Conservation (phyloP, 164 flowering plant genomes). For the Euptelea pleiosperma region DNA sequence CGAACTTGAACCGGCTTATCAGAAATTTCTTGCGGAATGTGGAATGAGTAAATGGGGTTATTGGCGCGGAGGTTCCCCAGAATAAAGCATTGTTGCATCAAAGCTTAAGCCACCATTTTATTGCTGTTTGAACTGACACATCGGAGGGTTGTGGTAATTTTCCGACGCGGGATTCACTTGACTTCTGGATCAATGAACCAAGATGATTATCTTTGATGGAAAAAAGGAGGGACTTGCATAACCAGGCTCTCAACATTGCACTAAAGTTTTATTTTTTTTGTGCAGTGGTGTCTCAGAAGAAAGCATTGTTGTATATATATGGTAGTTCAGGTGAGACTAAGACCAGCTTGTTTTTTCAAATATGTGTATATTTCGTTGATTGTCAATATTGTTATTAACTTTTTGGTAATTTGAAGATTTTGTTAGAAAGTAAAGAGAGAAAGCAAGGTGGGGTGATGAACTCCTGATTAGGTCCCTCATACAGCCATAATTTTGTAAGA, state of each 20-base stretch:
- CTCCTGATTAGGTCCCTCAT: too few species aligned
- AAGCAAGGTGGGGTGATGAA: too few species aligned
- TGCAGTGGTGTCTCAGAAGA: constrained; percentile 1
- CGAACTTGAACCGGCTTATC: constrained; percentile 46
- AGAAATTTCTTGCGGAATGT: constrained; percentile 51
- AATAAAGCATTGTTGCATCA: constrained; percentile 8
- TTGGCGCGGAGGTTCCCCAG: constrained; percentile 40
- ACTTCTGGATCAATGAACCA: neutral
- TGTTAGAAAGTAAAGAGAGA: too few species aligned
- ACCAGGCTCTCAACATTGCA: neutral
- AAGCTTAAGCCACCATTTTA: neutral
- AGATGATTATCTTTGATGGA: neutral
- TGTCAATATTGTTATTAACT: too few species aligned
- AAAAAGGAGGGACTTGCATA: neutral
- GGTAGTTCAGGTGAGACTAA: too few species aligned
- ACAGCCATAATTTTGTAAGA: too few species aligned
- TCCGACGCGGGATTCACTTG: too few species aligned
- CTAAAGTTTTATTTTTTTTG: neutral
- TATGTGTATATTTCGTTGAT: too few species aligned
- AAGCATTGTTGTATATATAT: neutral
- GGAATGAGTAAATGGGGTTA: constrained; percentile 45
- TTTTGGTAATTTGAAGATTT: too few species aligned
- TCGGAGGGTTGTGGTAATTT: neutral
- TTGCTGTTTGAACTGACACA: neutral
- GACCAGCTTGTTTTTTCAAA: too few species aligned